A percentile compares a stretch with the other conserved stretches of the same genome.
Evolutionary conservation across 2,329 filamentous ascomycete genomes (phyloP).

Genomic region (Fusarium neocosmosporiellum): DNA sequence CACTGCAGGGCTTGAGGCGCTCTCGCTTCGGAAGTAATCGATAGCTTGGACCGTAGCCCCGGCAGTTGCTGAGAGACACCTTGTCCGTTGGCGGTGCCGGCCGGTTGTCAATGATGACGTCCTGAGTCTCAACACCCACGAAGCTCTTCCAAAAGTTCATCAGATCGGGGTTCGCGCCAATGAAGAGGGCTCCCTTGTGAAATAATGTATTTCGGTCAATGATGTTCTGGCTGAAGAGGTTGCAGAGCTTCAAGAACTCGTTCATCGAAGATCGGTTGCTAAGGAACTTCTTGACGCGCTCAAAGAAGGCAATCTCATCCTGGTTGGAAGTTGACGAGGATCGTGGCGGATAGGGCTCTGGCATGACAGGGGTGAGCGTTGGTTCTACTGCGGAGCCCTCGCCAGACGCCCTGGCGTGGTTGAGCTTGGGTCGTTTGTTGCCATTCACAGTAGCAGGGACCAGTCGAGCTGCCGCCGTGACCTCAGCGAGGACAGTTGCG

Average conservation of each 20-base stretch:
- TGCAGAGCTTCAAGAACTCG: constrained; percentile 97
- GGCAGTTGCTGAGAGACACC: constrained; percentile 94
- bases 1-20: constrained; percentile 90
- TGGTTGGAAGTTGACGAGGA: constrained; percentile 78
- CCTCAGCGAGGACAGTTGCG: constrained; percentile 57
- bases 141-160: constrained; percentile 89
- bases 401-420: constrained; percentile 71
- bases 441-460: constrained; percentile 49
- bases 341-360: constrained; percentile 85
- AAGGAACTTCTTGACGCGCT: constrained; percentile 95
- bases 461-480: constrained; percentile 51
- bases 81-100: constrained; percentile 80
- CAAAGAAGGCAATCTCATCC: constrained; percentile 94
- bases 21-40: constrained; percentile 91
- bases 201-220: constrained; percentile 88
- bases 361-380: constrained; percentile 87
- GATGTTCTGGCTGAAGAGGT: constrained; percentile 91
- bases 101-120: constrained; percentile 82
- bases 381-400: constrained; percentile 79
- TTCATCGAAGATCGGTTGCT: constrained; percentile 92
- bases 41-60: constrained; percentile 95
- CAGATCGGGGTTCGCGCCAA: constrained; percentile 89
- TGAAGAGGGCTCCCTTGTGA: constrained; percentile 85
- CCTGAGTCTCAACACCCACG: constrained; percentile 80
- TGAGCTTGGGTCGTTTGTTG: constrained; percentile 78